Evolutionary conservation across 257 asterid species (phyloP).

Genomic region (Hygrophila difformis): DNA sequence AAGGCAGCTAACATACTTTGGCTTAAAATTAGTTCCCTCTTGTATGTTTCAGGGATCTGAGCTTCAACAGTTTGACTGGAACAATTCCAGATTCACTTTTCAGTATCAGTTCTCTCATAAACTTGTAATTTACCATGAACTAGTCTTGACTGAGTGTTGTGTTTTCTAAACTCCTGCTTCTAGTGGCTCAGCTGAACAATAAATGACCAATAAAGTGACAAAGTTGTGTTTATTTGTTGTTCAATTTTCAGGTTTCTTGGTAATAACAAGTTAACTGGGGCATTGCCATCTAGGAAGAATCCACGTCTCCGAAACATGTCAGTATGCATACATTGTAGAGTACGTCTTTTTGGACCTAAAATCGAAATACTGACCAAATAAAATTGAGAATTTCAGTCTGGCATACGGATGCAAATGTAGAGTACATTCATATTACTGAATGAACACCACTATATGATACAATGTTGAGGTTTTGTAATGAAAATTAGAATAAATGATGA

Average conservation of each 20-base stretch:
- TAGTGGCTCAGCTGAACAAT: not conserved
- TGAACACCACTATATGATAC: no score
- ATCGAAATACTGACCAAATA: no score
- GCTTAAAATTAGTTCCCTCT: not conserved
- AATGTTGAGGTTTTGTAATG: no score
- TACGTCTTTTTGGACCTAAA: no score
- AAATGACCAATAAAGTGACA: not conserved
- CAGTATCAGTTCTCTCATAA: constrained; percentile 36
- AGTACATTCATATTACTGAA: no score
- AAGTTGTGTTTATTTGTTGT: not conserved
- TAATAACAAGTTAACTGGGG: constrained; percentile 53
- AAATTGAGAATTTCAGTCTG: no score
- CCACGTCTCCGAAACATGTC: constrained; percentile 44
- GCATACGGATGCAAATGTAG: no score
- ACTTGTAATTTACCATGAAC: constrained; percentile 36
- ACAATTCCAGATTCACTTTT: constrained; percentile 44
- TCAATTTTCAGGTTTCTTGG: constrained; percentile 70
- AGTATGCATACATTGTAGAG: no score
- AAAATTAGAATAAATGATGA: no score
- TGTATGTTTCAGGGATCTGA: constrained; percentile 61
- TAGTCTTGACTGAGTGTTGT: no score
- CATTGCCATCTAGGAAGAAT: constrained; percentile 42
- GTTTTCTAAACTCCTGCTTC: constrained; percentile 4
- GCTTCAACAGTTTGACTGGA: constrained; percentile 78
- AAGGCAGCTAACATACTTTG: constrained; percentile 3